phyloP scores from a whole-genome alignment of 2,329 filamentous ascomycete genomes.

The Colletotrichum musae region DNA sequence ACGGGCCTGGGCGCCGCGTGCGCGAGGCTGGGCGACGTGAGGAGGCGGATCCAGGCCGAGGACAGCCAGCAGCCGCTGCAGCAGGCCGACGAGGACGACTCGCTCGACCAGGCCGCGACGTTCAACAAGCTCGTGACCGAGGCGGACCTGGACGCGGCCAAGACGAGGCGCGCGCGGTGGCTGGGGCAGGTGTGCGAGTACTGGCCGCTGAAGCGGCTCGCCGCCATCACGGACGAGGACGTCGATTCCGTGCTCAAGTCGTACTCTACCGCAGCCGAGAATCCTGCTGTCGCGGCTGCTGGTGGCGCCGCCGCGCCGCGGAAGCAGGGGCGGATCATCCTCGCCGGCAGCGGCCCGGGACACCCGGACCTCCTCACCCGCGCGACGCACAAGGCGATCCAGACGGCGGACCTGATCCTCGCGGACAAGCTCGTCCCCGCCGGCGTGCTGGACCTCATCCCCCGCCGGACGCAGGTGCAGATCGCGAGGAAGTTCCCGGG shows the following conservation, averaged over 20 bases:
- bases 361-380: conserved; percentile 92
- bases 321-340: conserved; percentile 78
- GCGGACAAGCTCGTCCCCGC: conserved; percentile 90
- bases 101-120: conserved; percentile 80
- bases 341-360: conserved; percentile 93
- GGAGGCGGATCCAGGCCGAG: conserved; percentile 81
- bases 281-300: background rate
- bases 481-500: conserved; percentile 98
- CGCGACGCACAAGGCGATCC: conserved; percentile 83
- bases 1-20: conserved; percentile 82
- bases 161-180: conserved; percentile 91
- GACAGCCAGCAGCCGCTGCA: conserved; percentile 64
- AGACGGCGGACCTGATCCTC: conserved; percentile 82
- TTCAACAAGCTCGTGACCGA: conserved; percentile 89
- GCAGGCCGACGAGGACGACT: conserved; percentile 65
- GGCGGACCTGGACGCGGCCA: conserved; percentile 79
- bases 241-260: conserved; percentile 82
- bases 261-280: conserved; percentile 64
- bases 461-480: conserved; percentile 87
- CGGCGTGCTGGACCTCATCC: conserved; percentile 89
- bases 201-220: conserved; percentile 90
- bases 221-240: conserved; percentile 83
- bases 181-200: conserved; percentile 97
- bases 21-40: conserved; percentile 80
- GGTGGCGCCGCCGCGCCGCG: background rate